Evolutionary conservation across 352 stramenopile species (phyloP), one percentile per base, ranked within the genome.

Genomic region (Globisporangium splendens): DNA sequence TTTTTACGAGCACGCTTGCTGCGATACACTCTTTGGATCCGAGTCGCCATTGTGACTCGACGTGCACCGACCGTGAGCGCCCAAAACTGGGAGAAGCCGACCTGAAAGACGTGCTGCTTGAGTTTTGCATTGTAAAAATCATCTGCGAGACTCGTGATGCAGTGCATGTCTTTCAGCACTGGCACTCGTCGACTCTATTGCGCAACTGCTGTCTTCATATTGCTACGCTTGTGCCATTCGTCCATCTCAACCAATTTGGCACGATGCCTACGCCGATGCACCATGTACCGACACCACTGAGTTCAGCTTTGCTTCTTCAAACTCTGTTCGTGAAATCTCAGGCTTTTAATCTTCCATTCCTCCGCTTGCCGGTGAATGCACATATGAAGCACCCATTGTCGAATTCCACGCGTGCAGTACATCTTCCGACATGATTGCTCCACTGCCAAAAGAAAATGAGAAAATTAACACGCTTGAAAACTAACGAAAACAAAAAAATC

Each of bases 41-140:
- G 67, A 41, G 52, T 68, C 8, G 65, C 70, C 67, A 79, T 82
- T 1, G 31, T 50, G 12, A 70, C 53, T 1, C 65, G 59, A 11
- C 61, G 50, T 0, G 60, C 61, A 1, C 73, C 73, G 4, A 61
- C 62, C 3, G 70, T 82, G 5, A 67, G 10, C 1, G 57, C 59
- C 73, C 73, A 82, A 47, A 82, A 79, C 46, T 41, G 21, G 1
- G 24, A 39, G 38, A 74, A 66, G 7, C 63, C 72, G n/a, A 47
- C 4, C 6, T 31, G 53, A 31, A 82, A 82, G 21, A 70, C 56
- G 5, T 20, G 28, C 18, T 69, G 48, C 33, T 61, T 50, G 20
- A 82, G 39, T 39, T 54, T 56, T 1, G 54, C 18, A 13, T 38
- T n/a, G 17, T 55, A 55, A 35, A 67, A 76, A 1, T 51, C 20